phyloP scores from a whole-genome alignment of 2,329 filamentous ascomycete genomes.

The Arthrobotrys sphaeroides region DNA sequence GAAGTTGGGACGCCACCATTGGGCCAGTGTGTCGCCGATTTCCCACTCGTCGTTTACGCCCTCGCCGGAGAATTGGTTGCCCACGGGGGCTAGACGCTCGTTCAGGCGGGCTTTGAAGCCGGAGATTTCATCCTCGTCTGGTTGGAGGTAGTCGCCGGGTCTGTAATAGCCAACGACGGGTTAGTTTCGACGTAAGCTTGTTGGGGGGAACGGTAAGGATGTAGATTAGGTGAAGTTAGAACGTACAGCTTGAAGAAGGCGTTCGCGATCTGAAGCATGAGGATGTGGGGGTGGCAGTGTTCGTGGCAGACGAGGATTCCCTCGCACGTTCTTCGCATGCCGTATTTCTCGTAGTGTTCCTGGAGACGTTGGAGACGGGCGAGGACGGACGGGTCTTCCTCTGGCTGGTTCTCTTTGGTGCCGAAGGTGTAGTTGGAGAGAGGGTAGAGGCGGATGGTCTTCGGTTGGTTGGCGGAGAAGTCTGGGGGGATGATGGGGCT shows the following conservation, averaged over 20 bases:
- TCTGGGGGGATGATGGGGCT: conserved; percentile 78
- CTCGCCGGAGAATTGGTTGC: conserved; percentile 79
- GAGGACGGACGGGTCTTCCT: conserved; percentile 95
- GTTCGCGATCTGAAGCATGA: conserved; percentile 99
- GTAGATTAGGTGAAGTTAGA: no score
- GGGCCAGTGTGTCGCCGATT: conserved; percentile 90
- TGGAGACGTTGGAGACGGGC: conserved; percentile 93
- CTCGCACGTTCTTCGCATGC: conserved; percentile 97
- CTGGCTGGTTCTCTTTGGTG: conserved; percentile 96
- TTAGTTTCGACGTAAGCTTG: no score
- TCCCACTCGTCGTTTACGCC: conserved; percentile 94
- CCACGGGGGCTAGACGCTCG: conserved; percentile 91
- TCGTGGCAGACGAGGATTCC: conserved; percentile 97
- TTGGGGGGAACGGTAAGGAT: no score
- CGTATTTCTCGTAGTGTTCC: conserved; percentile 89
- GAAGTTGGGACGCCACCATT: conserved; percentile 99
- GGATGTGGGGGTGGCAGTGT: conserved; percentile 97
- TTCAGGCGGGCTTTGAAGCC: conserved; percentile 96
- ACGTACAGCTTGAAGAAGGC: conserved; percentile 93
- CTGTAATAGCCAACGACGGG: no score
- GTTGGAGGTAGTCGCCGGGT: conserved; percentile 90
- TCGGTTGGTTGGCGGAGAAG: conserved; percentile 89
- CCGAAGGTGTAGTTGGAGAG: conserved; percentile 99
- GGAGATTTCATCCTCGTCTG: conserved; percentile 87
- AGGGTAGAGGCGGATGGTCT: conserved; percentile 89